Evolutionary conservation across 768 basidiomycete species (phyloP).

Genomic region (Leccinum olivaceopallidum): DNA sequence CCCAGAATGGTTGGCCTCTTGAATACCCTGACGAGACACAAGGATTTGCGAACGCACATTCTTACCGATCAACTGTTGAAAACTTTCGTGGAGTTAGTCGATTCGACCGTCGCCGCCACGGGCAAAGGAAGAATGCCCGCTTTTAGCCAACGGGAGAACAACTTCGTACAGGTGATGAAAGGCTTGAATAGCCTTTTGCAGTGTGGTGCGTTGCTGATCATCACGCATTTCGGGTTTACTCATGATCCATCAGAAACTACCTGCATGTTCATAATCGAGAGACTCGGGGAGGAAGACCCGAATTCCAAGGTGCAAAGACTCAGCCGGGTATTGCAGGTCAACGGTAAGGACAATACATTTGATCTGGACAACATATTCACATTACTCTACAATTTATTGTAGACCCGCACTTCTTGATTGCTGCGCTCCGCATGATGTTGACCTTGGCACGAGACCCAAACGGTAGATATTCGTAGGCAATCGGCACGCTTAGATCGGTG

Average conservation of each 20-base stretch:
- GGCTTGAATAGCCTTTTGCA: slow-evolving; percentile 17
- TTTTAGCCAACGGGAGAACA: not conserved
- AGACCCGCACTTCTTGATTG: slow-evolving; percentile 13
- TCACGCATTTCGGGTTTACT: not conserved
- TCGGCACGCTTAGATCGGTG: not conserved
- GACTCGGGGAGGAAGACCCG: not conserved
- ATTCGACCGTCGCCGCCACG: slow-evolving; percentile 4
- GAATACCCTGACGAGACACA: slow-evolving; percentile 21
- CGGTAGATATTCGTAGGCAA: not conserved
- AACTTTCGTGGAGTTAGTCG: slow-evolving; percentile 14
- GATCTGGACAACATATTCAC: not conserved
- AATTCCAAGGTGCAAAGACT: slow-evolving; percentile 9
- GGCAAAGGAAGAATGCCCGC: too few species aligned
- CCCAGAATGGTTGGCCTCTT: slow-evolving; percentile 24
- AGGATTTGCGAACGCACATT: slow-evolving; percentile 13
- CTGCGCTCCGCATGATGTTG: slow-evolving; percentile 21
- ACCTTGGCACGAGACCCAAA: slow-evolving; percentile 15
- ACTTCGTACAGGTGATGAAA: slow-evolving; percentile 24
- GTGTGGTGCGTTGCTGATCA: slow-evolving; percentile 12
- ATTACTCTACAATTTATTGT: not conserved
- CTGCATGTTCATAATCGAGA: not conserved
- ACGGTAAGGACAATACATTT: slow-evolving; percentile 5
- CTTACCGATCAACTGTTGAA: slow-evolving; percentile 17
- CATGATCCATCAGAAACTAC: slow-evolving; percentile 8
- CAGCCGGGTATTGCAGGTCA: slow-evolving; percentile 11